Percentiles rank a stretch among this genome's conserved stretches.
Conservation (phyloP, 2,329 filamentous ascomycete genomes). For the Diaporthe nobilis region DNA sequence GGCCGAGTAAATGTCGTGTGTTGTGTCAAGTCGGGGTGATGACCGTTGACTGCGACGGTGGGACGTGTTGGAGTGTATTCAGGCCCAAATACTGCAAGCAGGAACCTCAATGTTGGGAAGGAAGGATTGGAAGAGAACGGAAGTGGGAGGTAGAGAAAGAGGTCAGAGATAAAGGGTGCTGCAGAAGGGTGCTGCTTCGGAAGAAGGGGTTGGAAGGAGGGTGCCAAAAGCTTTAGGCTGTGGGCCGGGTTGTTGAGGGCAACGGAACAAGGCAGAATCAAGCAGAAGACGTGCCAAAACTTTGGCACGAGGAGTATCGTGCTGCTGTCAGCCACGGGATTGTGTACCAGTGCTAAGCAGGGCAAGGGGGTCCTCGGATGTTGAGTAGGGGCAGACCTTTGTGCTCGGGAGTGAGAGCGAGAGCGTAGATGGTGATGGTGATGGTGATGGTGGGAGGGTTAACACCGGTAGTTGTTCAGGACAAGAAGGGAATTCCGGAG, state of each 20-base stretch:
- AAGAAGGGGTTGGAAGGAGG: too few relatives aligned
- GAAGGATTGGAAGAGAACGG: background rate
- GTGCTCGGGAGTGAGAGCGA: background rate
- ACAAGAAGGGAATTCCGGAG: background rate
- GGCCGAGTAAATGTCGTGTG: background rate
- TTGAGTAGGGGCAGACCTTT: background rate
- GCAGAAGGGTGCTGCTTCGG: too few relatives aligned
- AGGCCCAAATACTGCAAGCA: background rate
- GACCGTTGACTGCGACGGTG: background rate
- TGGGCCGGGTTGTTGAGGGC: background rate
- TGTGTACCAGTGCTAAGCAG: background rate
- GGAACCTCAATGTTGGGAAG: background rate
- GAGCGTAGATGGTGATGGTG: background rate
- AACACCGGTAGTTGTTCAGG: background rate
- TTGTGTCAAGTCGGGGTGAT: background rate
- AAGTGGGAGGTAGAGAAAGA: background rate
- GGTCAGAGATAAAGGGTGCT: background rate
- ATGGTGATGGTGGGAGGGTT: background rate
- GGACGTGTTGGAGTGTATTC: background rate
- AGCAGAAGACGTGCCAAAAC: background rate
- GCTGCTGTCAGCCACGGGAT: background rate
- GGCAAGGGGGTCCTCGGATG: background rate
- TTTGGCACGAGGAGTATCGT: background rate
- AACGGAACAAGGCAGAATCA: background rate
- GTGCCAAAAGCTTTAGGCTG: background rate